These are phyloP conservation scores for Hypoxylon sp. DNA, from an alignment of 2,329 filamentous ascomycete species.

Conservation along the genomic window DNA sequence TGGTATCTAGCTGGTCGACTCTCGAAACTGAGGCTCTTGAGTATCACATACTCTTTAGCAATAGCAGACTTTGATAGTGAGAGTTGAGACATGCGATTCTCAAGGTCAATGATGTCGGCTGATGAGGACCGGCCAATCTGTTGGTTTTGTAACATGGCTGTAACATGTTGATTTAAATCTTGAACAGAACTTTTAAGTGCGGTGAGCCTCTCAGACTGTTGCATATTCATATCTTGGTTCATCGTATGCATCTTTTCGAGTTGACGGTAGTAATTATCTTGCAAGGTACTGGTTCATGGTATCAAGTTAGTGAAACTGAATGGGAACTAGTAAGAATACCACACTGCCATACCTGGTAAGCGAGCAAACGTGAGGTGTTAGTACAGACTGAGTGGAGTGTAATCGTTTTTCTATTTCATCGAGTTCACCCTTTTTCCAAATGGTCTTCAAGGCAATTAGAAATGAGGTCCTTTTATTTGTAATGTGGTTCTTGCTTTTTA, in stretches of 20 bases:
- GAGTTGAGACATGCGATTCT: background rate
- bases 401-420: background rate
- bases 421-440: conserved; percentile 1
- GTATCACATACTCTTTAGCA: background rate
- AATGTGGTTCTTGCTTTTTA: background rate
- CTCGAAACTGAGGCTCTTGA: conserved; percentile 1
- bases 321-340: background rate
- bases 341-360: background rate
- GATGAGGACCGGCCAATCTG: background rate
- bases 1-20: background rate
- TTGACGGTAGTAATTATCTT: background rate
- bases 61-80: background rate
- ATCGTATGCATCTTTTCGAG: background rate
- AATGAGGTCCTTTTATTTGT: background rate
- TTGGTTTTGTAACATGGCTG: background rate
- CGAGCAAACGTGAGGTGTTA: background rate
- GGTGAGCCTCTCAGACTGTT: conserved; percentile 1
- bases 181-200: background rate
- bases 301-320: background rate
- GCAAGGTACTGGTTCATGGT: background rate
- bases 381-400: background rate
- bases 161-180: background rate
- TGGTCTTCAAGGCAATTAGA: background rate
- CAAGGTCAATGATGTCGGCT: background rate
- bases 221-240: background rate